Evolutionary conservation across 257 asterid species (phyloP), one percentile per base, ranked within the genome.

Genomic region (Fraxinus excelsior): DNA sequence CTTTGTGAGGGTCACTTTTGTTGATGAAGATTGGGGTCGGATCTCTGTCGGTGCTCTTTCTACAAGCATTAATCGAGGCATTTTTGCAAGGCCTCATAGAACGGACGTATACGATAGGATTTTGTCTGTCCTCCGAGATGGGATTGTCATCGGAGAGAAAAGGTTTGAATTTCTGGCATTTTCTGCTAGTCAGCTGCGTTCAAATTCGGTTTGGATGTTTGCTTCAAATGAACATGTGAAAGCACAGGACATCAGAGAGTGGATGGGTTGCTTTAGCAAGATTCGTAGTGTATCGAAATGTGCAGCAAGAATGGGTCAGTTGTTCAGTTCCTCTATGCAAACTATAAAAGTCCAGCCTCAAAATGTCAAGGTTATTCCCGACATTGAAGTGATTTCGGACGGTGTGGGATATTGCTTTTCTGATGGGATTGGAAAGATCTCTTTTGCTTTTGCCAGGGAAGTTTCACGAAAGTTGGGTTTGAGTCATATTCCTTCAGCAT

Each of bases 281-380:
- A 95, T 95, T 28, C 86, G 94, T 7, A 93, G 93, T 72, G 80
- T 93, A 64, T 88, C 98, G 3, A 95, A 95, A 83, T 93, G 97
- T 80, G 97, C 98, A 34, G 98, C 99, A 13, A 88, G 99, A 76
- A 95, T 95, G 99, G 98, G 99, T 31, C 99, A 93, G 81, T 76
- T 95, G 78, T 95, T 95, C 71, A 95, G 98, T 85, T 86, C 97
- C 34, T 91, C 98, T 1, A 60, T 18, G 66, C 97, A 93, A 79
- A 91, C 96, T 3, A 6, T 87, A 21, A 93, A 87, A 78, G 96
- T 95, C 78, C 83, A 62, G 12, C 84, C 87, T 7, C 82, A 80
- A 25, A 85, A 91, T 8, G 85, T 90, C 74, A 90, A 88, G 67
- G 78, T 84, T 53, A 87, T 95, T 71, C 90, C 93, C 3, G 97